phyloP scores from a whole-genome alignment of 2,329 filamentous ascomycete genomes.

The Scedosporium boydii region DNA sequence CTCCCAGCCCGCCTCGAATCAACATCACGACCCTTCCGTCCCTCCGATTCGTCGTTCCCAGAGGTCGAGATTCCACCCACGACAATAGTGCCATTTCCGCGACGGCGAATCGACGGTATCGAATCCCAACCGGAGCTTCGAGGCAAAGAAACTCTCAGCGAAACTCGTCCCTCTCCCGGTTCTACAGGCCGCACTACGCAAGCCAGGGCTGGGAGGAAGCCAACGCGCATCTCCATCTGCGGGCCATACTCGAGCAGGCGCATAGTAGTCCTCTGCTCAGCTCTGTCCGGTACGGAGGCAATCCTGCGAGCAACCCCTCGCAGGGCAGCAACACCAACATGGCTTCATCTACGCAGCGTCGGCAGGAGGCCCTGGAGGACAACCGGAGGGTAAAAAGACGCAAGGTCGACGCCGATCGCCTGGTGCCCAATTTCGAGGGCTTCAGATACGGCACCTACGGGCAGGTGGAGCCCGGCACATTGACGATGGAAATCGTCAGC shows the following conservation, averaged over 20 bases:
- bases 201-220: conserved; percentile 27
- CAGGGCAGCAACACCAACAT: conserved; percentile 7
- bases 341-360: conserved; percentile 18
- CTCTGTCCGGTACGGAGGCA: background rate
- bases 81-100: background rate
- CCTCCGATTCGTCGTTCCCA: background rate
- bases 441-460: conserved; percentile 81
- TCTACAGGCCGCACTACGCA: background rate
- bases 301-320: background rate
- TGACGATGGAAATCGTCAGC: conserved; percentile 81
- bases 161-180: background rate
- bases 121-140: background rate
- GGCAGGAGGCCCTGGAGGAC: conserved; percentile 32
- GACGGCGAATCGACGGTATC: background rate
- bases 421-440: conserved; percentile 37
- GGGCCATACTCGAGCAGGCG: conserved; percentile 28
- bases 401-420: conserved; percentile 57
- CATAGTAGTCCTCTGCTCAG: background rate
- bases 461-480: conserved; percentile 71
- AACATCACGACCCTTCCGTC: background rate
- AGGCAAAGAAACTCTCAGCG: background rate
- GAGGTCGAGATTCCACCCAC: background rate
- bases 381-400: conserved; percentile 54
- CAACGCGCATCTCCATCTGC: conserved; percentile 28
- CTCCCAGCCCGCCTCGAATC: background rate